These are phyloP conservation scores for Polymyxa betae DNA, from an alignment of 208 protist species.

Conservation along the genomic window DNA sequence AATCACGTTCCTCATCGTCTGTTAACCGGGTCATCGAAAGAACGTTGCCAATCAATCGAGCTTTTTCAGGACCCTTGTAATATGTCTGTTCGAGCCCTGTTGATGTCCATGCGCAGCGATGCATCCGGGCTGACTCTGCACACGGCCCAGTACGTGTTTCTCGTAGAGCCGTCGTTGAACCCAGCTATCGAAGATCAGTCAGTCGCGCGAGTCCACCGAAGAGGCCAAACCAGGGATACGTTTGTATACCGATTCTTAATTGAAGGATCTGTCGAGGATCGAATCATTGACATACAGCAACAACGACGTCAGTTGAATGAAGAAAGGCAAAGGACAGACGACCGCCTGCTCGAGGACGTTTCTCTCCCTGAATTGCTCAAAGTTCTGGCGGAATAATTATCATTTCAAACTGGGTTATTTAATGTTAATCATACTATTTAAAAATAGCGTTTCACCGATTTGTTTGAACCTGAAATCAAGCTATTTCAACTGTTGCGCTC, in stretches of 20 bases:
- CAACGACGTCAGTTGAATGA: constrained; percentile 32
- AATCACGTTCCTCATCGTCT: background rate
- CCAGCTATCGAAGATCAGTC: constrained; percentile 67
- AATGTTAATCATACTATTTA: too few relatives aligned
- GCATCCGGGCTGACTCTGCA: constrained; percentile 64
- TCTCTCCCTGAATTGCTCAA: background rate
- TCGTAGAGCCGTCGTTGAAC: constrained; percentile 69
- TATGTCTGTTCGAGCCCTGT: background rate
- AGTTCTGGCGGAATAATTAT: background rate
- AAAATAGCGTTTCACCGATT: too few relatives aligned
- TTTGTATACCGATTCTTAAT: constrained; percentile 46
- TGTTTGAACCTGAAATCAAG: too few relatives aligned
- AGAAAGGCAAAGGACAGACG: background rate
- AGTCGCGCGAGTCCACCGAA: constrained; percentile 58
- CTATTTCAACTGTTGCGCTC: too few relatives aligned
- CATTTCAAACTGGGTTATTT: background rate
- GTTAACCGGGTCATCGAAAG: background rate
- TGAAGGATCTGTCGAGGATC: constrained; percentile 55
- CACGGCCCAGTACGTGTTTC: constrained; percentile 54
- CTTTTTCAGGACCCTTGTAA: constrained; percentile 23
- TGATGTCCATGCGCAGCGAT: constrained; percentile 52
- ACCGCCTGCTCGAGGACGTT: background rate
- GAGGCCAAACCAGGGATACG: constrained; percentile 52
- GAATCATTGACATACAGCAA: constrained; percentile 57
- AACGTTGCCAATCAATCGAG: background rate